These are phyloP conservation scores for Fusarium aywerte DNA, from an alignment of 2,329 filamentous ascomycete species.

Conservation along the genomic window DNA sequence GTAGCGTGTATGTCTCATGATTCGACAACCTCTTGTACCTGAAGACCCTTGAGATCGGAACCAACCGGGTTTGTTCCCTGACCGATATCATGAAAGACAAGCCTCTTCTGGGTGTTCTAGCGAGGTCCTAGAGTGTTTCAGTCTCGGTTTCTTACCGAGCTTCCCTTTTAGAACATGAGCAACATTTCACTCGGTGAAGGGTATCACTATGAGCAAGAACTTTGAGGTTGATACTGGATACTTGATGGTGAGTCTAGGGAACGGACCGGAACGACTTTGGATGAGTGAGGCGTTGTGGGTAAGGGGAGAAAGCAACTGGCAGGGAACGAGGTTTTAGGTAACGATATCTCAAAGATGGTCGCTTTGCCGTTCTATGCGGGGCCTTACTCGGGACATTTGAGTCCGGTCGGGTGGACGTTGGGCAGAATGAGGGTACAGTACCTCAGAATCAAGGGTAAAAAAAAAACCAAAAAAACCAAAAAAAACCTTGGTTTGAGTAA, in stretches of 20 bases:
- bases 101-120: slow-evolving; percentile 22
- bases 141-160: slow-evolving; percentile 28
- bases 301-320: slow-evolving; percentile 22
- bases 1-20: slow-evolving; percentile 42
- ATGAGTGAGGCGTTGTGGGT: slow-evolving; percentile 21
- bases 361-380: slow-evolving; percentile 22
- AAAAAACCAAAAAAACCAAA: too few relatives aligned
- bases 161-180: slow-evolving; percentile 4
- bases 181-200: not conserved
- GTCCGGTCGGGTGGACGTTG: slow-evolving; percentile 36
- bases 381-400: slow-evolving; percentile 11
- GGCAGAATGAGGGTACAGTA: slow-evolving; percentile 12
- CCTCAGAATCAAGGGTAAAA: not conserved
- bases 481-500: not conserved
- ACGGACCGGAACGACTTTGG: slow-evolving; percentile 38
- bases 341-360: slow-evolving; percentile 33
- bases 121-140: slow-evolving; percentile 33
- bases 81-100: slow-evolving; percentile 1
- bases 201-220: not conserved
- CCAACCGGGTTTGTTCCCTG: slow-evolving; percentile 38
- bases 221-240: not conserved
- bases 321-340: slow-evolving; percentile 30
- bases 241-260: slow-evolving; percentile 6
- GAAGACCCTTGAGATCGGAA: slow-evolving; percentile 36
- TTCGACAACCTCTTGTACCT: slow-evolving; percentile 16